Evolutionary conservation across 257 asterid species (phyloP).

Genomic region (Anisodus acutangulus): DNA sequence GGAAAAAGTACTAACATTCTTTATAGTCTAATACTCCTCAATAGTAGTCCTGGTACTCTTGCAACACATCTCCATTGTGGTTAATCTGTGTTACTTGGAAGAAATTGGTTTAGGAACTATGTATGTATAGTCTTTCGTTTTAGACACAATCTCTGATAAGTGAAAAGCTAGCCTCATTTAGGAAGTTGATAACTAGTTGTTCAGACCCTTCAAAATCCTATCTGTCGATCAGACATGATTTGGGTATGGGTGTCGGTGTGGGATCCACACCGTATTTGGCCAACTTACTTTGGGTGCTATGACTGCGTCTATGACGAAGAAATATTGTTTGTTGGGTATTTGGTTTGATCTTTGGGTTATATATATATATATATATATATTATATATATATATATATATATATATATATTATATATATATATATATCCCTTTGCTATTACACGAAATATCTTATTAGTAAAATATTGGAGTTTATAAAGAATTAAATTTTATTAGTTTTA

Average conservation of each 20-base stretch:
- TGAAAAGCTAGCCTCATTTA: conserved; percentile 17
- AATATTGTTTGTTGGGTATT: too few species aligned
- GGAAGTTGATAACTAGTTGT: conserved; percentile 11
- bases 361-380: too few species aligned
- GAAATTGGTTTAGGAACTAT: background rate
- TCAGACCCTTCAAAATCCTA: background rate
- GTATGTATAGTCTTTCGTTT: background rate
- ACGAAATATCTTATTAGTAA: background rate
- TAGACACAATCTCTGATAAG: background rate
- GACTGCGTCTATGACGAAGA: background rate
- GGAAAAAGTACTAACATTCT: background rate
- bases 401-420: too few species aligned
- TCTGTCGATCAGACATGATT: too few species aligned
- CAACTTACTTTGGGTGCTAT: background rate
- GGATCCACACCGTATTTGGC: background rate
- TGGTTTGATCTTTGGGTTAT: too few species aligned
- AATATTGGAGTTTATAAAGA: background rate
- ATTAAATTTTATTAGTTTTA: too few species aligned
- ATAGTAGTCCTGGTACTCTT: background rate
- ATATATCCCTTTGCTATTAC: too few species aligned
- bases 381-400: too few species aligned
- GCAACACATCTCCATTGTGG: background rate
- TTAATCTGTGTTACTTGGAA: background rate
- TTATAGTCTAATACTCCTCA: background rate
- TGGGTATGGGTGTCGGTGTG: background rate